Evolutionary conservation across 176 grass and related monocot species (phyloP).

Genomic region (Raddia distichophylla): DNA sequence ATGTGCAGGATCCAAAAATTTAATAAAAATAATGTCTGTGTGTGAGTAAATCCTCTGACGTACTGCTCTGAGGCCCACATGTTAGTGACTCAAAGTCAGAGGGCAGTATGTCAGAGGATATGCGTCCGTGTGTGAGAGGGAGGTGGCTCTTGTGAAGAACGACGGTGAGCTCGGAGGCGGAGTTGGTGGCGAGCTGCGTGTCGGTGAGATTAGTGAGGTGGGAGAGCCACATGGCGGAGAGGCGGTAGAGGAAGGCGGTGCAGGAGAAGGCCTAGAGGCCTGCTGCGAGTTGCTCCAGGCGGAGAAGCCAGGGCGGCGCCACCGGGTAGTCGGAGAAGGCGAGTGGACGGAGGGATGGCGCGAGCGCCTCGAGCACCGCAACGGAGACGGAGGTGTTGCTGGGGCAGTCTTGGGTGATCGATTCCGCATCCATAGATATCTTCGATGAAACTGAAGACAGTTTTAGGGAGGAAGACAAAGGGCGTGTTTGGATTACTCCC

Average conservation of each 20-base stretch:
- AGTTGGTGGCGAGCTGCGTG: constrained; percentile 54
- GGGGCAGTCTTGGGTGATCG: constrained; percentile 51
- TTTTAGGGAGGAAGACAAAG: no score
- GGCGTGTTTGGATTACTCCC: no score
- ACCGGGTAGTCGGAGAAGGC: constrained; percentile 62
- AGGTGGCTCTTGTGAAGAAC: constrained; percentile 79
- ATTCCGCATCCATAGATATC: no score
- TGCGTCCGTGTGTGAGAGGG: no score
- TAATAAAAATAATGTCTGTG: no score
- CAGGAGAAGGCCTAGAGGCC: constrained; percentile 76
- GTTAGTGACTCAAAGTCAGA: no score
- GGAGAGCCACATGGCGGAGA: constrained; percentile 73
- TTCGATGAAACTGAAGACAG: no score
- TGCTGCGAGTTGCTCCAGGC: constrained; percentile 47
- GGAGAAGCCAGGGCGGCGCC: constrained; percentile 57
- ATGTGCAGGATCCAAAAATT: no score
- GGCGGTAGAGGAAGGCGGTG: constrained; percentile 59
- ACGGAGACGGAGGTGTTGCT: constrained; percentile 63
- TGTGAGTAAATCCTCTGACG: no score
- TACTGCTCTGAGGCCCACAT: no score
- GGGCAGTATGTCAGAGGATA: no score
- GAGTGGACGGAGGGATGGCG: constrained; percentile 60
- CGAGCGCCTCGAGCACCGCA: constrained; percentile 66
- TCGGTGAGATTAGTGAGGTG: constrained; percentile 76
- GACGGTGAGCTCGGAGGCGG: constrained; percentile 50